These are phyloP conservation scores for Erythrophleum fordii DNA, from an alignment of 306 rosid species.

Conservation along the genomic window DNA sequence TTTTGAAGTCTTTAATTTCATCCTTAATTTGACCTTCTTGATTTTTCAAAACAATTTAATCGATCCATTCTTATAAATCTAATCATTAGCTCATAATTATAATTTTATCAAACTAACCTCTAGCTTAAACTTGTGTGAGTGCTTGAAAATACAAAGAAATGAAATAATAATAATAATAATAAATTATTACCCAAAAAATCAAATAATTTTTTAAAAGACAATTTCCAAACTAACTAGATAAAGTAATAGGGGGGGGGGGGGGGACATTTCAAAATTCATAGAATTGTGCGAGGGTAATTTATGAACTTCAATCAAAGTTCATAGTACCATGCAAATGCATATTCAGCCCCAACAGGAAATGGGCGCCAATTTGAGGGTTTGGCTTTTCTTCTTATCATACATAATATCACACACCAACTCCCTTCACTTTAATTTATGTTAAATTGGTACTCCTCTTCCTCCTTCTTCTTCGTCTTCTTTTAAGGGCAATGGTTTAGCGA, in stretches of 20 bases:
- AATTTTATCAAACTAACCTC: neutral
- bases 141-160: neutral
- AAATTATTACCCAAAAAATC: no score
- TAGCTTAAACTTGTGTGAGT: neutral
- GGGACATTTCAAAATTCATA: neutral
- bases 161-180: no score
- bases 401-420: slow-evolving; percentile 29
- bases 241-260: neutral
- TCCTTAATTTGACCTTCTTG: neutral
- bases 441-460: neutral
- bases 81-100: neutral
- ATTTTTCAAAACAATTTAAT: neutral
- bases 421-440: slow-evolving; percentile 52
- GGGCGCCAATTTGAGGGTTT: slow-evolving; percentile 51
- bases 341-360: slow-evolving; percentile 31
- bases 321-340: slow-evolving; percentile 26
- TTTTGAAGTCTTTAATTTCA: neutral
- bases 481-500: neutral
- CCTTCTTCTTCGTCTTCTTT: neutral
- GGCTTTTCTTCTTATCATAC: slow-evolving; percentile 21
- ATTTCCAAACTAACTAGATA: neutral
- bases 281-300: neutral
- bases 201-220: neutral
- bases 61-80: neutral
- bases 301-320: neutral